Evolutionary conservation across 2,329 filamentous ascomycete species (phyloP).

Genomic region (Calonectria pseudoturangicola): DNA sequence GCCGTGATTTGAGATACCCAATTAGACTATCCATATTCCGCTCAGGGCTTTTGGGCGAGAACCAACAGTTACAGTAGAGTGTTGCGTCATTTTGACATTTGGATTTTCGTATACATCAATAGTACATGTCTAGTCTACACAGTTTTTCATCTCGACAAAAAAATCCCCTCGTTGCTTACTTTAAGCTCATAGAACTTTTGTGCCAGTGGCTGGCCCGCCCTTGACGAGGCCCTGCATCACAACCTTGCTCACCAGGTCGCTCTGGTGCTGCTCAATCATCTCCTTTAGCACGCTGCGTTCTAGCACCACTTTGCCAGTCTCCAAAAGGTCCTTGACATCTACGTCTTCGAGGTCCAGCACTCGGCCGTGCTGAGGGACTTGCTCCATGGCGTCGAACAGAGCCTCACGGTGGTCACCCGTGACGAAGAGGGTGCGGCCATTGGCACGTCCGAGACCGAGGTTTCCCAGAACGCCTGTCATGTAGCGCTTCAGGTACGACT

Average conservation of each 20-base stretch:
- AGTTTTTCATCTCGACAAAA: constrained; percentile 22
- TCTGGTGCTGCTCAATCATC: constrained; percentile 83
- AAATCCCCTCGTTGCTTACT: neutral
- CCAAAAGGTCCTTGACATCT: constrained; percentile 95
- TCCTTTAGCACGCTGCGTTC: constrained; percentile 87
- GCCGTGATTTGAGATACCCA: constrained; percentile 41
- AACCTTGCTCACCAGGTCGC: constrained; percentile 74
- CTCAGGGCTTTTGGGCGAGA: neutral
- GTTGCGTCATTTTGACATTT: constrained; percentile 28
- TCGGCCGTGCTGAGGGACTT: constrained; percentile 79
- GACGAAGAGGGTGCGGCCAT: constrained; percentile 85
- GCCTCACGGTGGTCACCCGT: constrained; percentile 76
- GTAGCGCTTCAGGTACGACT: constrained; percentile 77
- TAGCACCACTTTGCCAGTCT: constrained; percentile 89
- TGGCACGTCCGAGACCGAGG: constrained; percentile 80
- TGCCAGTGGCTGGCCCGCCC: constrained; percentile 59
- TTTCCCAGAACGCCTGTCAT: constrained; percentile 80
- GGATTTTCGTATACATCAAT: constrained; percentile 53
- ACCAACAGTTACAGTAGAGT: constrained; percentile 15
- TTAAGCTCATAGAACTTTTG: constrained; percentile 61
- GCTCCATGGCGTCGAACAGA: constrained; percentile 80
- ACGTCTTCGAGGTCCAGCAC: constrained; percentile 85
- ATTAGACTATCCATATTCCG: neutral
- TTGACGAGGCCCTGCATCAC: constrained; percentile 64
- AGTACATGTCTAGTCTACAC: constrained; percentile 55